Conservation (phyloP, 768 basidiomycete genomes). For the Chalciporus chontae region DNA sequence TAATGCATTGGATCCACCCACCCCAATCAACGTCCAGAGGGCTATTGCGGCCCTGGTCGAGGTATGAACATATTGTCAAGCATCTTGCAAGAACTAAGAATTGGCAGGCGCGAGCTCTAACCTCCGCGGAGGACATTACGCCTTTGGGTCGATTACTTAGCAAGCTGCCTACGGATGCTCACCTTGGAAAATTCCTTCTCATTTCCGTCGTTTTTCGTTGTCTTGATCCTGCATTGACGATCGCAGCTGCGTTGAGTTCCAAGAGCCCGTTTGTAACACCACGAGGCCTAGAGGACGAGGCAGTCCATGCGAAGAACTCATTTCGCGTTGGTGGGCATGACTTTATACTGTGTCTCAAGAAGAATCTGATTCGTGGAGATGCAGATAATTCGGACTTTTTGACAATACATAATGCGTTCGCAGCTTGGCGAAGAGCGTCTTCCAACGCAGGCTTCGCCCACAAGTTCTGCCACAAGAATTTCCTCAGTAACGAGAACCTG, state of each 20-base stretch:
- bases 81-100: neutral
- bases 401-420: slow-evolving; percentile 87
- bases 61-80: slow-evolving; percentile 35
- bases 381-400: slow-evolving; percentile 93
- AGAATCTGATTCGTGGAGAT: neutral
- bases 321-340: slow-evolving; percentile 67
- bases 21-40: slow-evolving; percentile 80
- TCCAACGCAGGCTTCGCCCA: slow-evolving; percentile 57
- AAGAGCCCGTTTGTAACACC: slow-evolving; percentile 93
- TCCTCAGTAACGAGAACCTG: slow-evolving; percentile 86
- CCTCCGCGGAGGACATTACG: slow-evolving; percentile 84
- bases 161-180: slow-evolving; percentile 92
- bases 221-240: slow-evolving; percentile 93
- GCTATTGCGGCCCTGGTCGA: slow-evolving; percentile 91
- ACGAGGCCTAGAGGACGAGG: slow-evolving; percentile 82
- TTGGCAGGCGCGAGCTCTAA: slow-evolving; percentile 78
- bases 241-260: slow-evolving; percentile 87
- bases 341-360: neutral
- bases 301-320: slow-evolving; percentile 74
- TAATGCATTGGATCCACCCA: slow-evolving; percentile 86
- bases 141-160: slow-evolving; percentile 89
- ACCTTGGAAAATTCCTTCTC: slow-evolving; percentile 90
- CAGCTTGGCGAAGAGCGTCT: slow-evolving; percentile 79
- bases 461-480: slow-evolving; percentile 78
- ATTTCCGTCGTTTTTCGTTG: slow-evolving; percentile 83